Percentiles rank a stretch among this genome's conserved stretches.
phyloP scores from a whole-genome alignment of 306 rosid species.

The Cucurbita maxima region DNA sequence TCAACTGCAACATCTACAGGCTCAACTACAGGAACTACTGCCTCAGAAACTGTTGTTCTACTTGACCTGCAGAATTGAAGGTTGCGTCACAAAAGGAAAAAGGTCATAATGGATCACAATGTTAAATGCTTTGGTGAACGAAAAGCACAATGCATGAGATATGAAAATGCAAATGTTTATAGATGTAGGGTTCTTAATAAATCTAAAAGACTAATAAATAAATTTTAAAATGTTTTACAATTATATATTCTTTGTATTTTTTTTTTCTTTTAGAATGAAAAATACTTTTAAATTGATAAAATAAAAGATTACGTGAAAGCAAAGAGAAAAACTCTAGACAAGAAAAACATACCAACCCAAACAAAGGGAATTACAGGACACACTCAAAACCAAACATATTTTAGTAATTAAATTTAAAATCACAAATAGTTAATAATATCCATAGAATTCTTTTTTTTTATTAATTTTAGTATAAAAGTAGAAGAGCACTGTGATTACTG shows the following conservation, averaged over 20 bases:
- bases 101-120: not conserved
- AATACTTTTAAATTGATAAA: too few relatives aligned
- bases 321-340: not conserved
- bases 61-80: slow-evolving; percentile 56
- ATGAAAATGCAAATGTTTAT: not conserved
- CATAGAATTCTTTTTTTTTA: not conserved
- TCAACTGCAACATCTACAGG: slow-evolving; percentile 28
- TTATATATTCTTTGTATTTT: not conserved
- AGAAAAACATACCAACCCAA: not conserved
- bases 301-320: too few relatives aligned
- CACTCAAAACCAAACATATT: not conserved
- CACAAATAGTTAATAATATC: not conserved
- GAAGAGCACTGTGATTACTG: not conserved
- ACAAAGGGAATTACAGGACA: not conserved
- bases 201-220: not conserved
- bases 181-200: not conserved
- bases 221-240: not conserved
- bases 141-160: not conserved
- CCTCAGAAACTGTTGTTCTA: slow-evolving; percentile 82
- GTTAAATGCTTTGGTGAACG: not conserved
- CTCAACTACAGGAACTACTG: slow-evolving; percentile 42
- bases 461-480: not conserved
- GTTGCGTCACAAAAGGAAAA: slow-evolving; percentile 11
- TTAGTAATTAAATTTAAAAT: not conserved
- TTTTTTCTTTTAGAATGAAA: too few relatives aligned